phyloP scores from a whole-genome alignment of 2,329 filamentous ascomycete genomes.

The Pseudogymnoascus sp. region DNA sequence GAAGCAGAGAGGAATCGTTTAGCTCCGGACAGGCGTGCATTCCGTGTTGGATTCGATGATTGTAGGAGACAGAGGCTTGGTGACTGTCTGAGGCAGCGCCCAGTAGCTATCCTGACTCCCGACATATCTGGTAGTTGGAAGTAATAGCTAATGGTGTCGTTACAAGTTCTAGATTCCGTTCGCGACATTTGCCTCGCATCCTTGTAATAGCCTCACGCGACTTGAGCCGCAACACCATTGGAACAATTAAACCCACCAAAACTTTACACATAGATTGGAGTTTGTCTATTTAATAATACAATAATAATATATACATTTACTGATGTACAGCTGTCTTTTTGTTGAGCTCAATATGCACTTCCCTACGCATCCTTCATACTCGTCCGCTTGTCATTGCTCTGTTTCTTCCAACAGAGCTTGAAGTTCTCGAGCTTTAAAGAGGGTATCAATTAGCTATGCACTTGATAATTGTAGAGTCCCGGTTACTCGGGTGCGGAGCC shows the following conservation, averaged over 20 bases:
- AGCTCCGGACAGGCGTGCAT: not conserved
- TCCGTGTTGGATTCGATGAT: not conserved
- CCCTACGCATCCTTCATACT: conserved; percentile 60
- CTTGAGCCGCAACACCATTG: conserved; percentile 13
- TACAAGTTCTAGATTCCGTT: not conserved
- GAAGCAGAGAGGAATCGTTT: conserved; percentile 18
- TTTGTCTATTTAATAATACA: conserved; percentile 7
- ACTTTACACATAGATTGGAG: not conserved
- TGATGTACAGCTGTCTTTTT: not conserved
- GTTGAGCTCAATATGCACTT: not conserved
- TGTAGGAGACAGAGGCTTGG: not conserved
- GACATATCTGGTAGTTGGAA: conserved; percentile 4
- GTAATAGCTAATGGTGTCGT: not conserved
- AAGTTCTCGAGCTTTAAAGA: conserved; percentile 74
- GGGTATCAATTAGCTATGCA: conserved; percentile 14
- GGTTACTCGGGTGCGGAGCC: not conserved
- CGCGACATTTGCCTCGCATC: not conserved
- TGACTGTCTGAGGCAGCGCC: not conserved
- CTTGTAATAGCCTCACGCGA: conserved; percentile 6
- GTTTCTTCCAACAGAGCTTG: conserved; percentile 81
- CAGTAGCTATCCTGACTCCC: not conserved
- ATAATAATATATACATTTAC: conserved; percentile 10
- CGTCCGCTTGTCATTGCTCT: conserved; percentile 81
- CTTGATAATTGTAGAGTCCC: not conserved
- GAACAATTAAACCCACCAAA: not conserved